These are phyloP conservation scores for Penicillium nordicum DNA, from an alignment of 2,329 filamentous ascomycete species.

Conservation along the genomic window DNA sequence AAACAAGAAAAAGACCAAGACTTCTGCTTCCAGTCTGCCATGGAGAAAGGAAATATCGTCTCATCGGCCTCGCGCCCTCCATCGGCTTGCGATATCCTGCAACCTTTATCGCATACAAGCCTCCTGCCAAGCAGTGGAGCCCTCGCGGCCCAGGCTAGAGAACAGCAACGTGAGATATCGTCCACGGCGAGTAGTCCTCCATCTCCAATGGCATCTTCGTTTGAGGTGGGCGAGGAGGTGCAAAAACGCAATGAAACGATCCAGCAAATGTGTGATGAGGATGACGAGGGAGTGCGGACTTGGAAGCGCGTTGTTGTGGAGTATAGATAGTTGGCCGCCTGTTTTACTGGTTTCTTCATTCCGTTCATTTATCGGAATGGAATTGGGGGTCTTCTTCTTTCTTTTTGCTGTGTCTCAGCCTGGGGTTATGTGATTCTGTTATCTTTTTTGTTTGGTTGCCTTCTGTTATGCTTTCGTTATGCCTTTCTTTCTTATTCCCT, in stretches of 20 bases:
- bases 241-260: conserved; percentile 31
- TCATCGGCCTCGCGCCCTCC: not conserved
- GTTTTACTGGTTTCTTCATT: not conserved
- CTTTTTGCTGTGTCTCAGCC: not conserved
- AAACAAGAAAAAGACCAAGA: not conserved
- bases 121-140: conserved; percentile 20
- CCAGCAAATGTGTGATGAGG: conserved; percentile 32
- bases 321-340: conserved; percentile 27
- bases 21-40: conserved; percentile 6
- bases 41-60: conserved; percentile 12
- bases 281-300: conserved; percentile 30
- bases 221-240: conserved; percentile 7
- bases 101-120: conserved; percentile 17
- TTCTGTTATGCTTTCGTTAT: not conserved
- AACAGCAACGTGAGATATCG: conserved; percentile 1
- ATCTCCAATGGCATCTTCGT: not conserved
- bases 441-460: conserved; percentile 4
- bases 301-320: conserved; percentile 38
- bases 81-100: conserved; percentile 20
- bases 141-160: conserved; percentile 17
- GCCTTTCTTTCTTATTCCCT: not conserved
- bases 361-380: not conserved
- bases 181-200: not conserved
- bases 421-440: not conserved
- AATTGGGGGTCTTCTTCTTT: too few species aligned